Base-by-base conservation (phyloP, 2,329 filamentous ascomycete species). In the Colletotrichum sansevieriae region DNA sequence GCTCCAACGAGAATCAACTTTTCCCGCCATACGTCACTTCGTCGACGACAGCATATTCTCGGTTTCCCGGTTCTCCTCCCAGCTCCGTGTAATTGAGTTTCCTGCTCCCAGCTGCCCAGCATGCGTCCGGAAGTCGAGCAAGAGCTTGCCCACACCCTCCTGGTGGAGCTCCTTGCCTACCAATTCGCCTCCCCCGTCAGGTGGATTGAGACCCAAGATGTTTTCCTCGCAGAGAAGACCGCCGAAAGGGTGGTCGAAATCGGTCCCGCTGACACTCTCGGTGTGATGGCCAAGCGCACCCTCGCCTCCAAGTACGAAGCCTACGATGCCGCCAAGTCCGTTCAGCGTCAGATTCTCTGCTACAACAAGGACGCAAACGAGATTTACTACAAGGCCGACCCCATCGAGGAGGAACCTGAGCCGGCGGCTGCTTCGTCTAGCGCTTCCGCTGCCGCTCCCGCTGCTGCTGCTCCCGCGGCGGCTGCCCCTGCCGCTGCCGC, bases 191-290 rank as follows among this genome's bases (percentile, higher is more conserved):
- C 95, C 63, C 96, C 96, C 58, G 96, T 99, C 76, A 91, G 96
- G 90, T 99, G 96, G 96, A 99, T 99, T 82, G 96, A 99, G 84
- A 99, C 96, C 63, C 96, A 99, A 84, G 96, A 99, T 95, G 96
- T 99, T 76, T 96, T 99, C 78, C 92, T 99, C 75, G 95, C 92
- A 73, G 94, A 98, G 82, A 96, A 97, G 84, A 92, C 91, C 60
- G 97, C 96, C 58, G 96, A 99, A 87, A 91, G 96, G 78, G 97
- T 99, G 78, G 96, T 99, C 76, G 96, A 99, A 82, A 92, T 99
- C 75, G 96, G 96, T 79, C 96, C 96, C 29, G 95, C 95, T 76
- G 95, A 99, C 82, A 99, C 96, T 29, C 89, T 99, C 41, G 95
- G 95, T 78, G 95, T 94, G 67, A 99, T 99, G 96, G 96, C 96